Conservation (phyloP, 2,329 filamentous ascomycete species). For the Aspergillus ochraceoroseus region DNA sequence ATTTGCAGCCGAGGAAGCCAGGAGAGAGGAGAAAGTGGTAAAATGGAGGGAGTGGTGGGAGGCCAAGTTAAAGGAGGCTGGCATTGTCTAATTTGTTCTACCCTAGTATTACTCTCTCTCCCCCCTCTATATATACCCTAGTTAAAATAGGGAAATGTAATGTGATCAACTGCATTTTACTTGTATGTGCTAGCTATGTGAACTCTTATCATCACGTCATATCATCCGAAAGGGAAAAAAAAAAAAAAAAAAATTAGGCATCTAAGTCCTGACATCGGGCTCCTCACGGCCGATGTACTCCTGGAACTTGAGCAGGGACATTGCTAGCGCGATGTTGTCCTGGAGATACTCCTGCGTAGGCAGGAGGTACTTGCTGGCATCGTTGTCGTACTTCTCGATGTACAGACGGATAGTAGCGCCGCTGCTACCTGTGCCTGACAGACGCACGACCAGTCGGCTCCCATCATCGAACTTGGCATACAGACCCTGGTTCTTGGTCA, state of each 20-base stretch:
- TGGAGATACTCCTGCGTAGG: conserved; percentile 93
- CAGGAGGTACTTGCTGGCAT: conserved; percentile 68
- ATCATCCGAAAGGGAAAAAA: neutral
- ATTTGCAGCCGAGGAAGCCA: conserved; percentile 87
- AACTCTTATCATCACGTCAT: conserved; percentile 4
- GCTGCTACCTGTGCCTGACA: conserved; percentile 91
- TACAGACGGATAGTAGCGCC: conserved; percentile 96
- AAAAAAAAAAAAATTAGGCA: neutral
- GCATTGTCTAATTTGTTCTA: neutral
- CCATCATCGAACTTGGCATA: conserved; percentile 92
- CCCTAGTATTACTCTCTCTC: too few species aligned
- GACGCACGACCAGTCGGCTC: conserved; percentile 87
- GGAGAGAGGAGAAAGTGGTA: conserved; percentile 63
- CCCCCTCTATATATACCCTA: too few species aligned
- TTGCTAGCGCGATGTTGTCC: conserved; percentile 80
- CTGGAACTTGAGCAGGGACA: conserved; percentile 83
- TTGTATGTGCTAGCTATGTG: too few species aligned
- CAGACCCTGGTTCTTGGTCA: conserved; percentile 92
- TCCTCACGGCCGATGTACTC: conserved; percentile 87
- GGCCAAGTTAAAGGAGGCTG: conserved; percentile 41
- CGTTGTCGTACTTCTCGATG: conserved; percentile 88
- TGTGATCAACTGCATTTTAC: too few species aligned
- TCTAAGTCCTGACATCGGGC: conserved; percentile 91
- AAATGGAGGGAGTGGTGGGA: conserved; percentile 75
- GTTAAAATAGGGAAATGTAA: too few species aligned